Evolutionary conservation across 1,284 basidiomycete species (phyloP), one percentile per base, ranked within the genome.

Genomic region (Pterulicium gracile): DNA sequence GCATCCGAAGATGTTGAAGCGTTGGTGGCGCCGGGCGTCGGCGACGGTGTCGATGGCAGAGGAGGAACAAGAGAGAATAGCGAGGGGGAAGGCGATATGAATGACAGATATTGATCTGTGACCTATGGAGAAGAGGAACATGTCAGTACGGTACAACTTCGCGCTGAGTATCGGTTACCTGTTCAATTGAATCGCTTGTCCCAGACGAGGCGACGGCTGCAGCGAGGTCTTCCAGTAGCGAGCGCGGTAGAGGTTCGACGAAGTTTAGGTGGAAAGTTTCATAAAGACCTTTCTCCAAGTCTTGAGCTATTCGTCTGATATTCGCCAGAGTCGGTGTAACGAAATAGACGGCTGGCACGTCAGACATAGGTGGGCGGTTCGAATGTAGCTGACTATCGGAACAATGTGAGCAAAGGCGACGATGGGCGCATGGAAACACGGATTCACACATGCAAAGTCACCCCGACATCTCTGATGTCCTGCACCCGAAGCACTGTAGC

Each of bases 311-410:
- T 47, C 95, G 77, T 49, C 79, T 75, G 52, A 98, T 76, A 60
- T 98, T 98, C 45, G 73, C 68, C 7, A 89, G 68, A 0, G 91
- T 96, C 0, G 96, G 96, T 0, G 90, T 80, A 43, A 98, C 88
- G 62, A 99, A 96, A 70, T 98, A 99, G 22, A 98, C 79, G 0
- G 96, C 94, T 4, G 96, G 96, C 0, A 99, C 96, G 60, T 99
- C 96, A 1, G 88, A 79, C 32, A 99, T 67, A 10, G 93, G 77
- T 14, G 96, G 96, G 47, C 96, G 77, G 43, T 82, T 70, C 0
- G 92, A 82, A 61, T 98, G 92, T 10, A 98, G 68, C 68, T 97
- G 95, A 55, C 92, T 96, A 56, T 45, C 10, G 41, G 19, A 49
- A 42, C 46, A 58, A 50, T 53, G 45, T 20, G 45, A 21, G 14